Conservation (phyloP, 73 alveolate genomes). For the Paramecium octaurelia region DNA sequence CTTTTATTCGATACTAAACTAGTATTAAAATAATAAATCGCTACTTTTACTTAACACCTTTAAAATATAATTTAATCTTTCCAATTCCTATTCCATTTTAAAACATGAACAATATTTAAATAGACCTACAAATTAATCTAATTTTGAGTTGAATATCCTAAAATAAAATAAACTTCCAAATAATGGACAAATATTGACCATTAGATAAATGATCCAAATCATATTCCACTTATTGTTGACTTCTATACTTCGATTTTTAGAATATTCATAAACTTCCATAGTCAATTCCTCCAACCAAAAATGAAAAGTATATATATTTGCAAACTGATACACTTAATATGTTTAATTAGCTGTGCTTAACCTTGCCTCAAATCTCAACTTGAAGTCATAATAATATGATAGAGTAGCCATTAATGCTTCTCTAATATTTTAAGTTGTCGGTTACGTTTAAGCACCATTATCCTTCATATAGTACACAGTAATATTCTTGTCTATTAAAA, state of each 20-base stretch:
- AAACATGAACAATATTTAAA: background rate
- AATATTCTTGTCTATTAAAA: background rate
- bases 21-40: background rate
- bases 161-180: background rate
- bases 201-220: background rate
- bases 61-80: background rate
- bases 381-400: background rate
- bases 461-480: background rate
- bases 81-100: background rate
- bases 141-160: background rate
- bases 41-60: background rate
- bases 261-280: background rate
- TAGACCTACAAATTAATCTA: background rate
- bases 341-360: conserved; percentile 16
- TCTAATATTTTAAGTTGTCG: background rate
- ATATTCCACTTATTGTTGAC: background rate
- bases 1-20: background rate
- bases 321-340: conserved; percentile 26
- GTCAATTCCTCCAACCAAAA: conserved; percentile 1
- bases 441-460: background rate
- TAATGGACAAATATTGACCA: background rate
- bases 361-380: conserved; percentile 7
- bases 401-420: background rate
- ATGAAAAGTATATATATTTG: background rate
- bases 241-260: background rate